Conservation (phyloP, 2,329 filamentous ascomycete species). For the Tolypocladium nubicola region DNA sequence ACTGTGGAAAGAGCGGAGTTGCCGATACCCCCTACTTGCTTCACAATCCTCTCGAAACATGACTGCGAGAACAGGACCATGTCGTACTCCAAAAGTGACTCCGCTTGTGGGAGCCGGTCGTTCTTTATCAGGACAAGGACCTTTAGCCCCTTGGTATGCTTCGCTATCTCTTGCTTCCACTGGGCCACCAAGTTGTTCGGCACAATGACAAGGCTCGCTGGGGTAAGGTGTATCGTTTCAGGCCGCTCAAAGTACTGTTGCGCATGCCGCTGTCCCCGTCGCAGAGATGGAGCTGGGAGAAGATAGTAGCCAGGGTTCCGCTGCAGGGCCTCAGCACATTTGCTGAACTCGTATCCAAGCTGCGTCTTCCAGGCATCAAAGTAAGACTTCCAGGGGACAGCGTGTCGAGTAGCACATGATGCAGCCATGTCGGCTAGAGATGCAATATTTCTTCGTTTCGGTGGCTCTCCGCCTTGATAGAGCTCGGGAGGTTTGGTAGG, state of each 20-base stretch:
- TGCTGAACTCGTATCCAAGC: slow-evolving; percentile 36
- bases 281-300: slow-evolving; percentile 33
- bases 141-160: slow-evolving; percentile 60
- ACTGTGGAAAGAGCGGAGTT: slow-evolving; percentile 56
- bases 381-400: slow-evolving; percentile 59
- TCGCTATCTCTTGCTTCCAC: slow-evolving; percentile 71
- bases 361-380: slow-evolving; percentile 40
- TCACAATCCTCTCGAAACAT: slow-evolving; percentile 54
- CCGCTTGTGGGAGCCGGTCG: slow-evolving; percentile 42
- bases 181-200: slow-evolving; percentile 76
- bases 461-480: slow-evolving; percentile 33
- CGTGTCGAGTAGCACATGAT: slow-evolving; percentile 52
- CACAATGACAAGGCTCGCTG: slow-evolving; percentile 66
- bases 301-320: slow-evolving; percentile 50
- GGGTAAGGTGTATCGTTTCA: slow-evolving; percentile 50
- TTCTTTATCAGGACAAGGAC: slow-evolving; percentile 51
- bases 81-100: slow-evolving; percentile 56
- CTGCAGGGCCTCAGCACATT: slow-evolving; percentile 45
- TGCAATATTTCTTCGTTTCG: slow-evolving; percentile 36
- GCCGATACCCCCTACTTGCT: slow-evolving; percentile 17
- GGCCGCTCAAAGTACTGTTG: slow-evolving; percentile 15
- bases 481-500: slow-evolving; percentile 55
- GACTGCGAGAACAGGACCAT: slow-evolving; percentile 67
- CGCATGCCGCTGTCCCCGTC: slow-evolving; percentile 11
- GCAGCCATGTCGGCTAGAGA: slow-evolving; percentile 69